Evolutionary conservation across 306 rosid genomes (phyloP).

Genomic region (Acmispon strigosus): DNA sequence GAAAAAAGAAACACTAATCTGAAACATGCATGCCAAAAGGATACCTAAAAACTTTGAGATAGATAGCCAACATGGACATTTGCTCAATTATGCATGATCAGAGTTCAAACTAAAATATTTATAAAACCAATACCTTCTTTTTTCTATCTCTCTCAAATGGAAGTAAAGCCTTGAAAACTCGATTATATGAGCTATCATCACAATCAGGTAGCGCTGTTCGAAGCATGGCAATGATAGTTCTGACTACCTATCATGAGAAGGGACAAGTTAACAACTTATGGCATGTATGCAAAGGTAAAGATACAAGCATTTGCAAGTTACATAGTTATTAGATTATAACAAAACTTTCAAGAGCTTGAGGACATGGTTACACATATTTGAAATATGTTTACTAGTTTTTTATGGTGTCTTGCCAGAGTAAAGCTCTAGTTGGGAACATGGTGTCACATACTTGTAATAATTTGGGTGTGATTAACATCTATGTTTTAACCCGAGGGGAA

Average conservation of each 20-base stretch:
- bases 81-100: neutral
- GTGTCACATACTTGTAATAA: neutral
- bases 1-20: slow-evolving; percentile 13
- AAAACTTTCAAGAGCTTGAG: slow-evolving; percentile 6
- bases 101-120: slow-evolving; percentile 14
- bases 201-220: slow-evolving; percentile 63
- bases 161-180: slow-evolving; percentile 81
- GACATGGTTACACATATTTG: neutral
- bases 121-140: slow-evolving; percentile 51
- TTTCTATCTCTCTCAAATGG: slow-evolving; percentile 80
- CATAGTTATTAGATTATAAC: neutral
- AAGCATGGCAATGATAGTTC: slow-evolving; percentile 77
- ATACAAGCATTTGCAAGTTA: neutral
- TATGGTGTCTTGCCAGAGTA: too few relatives aligned
- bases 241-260: slow-evolving; percentile 60
- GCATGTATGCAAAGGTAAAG: slow-evolving; percentile 2
- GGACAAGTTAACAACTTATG: slow-evolving; percentile 11
- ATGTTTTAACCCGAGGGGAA: neutral
- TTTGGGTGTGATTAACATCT: neutral
- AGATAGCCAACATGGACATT: slow-evolving; percentile 2
- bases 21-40: neutral
- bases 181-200: slow-evolving; percentile 65
- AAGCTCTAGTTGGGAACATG: too few relatives aligned
- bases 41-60: slow-evolving; percentile 16
- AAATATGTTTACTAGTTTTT: too few relatives aligned